phyloP scores from a whole-genome alignment of 306 rosid species.

The Prunus mongolica region DNA sequence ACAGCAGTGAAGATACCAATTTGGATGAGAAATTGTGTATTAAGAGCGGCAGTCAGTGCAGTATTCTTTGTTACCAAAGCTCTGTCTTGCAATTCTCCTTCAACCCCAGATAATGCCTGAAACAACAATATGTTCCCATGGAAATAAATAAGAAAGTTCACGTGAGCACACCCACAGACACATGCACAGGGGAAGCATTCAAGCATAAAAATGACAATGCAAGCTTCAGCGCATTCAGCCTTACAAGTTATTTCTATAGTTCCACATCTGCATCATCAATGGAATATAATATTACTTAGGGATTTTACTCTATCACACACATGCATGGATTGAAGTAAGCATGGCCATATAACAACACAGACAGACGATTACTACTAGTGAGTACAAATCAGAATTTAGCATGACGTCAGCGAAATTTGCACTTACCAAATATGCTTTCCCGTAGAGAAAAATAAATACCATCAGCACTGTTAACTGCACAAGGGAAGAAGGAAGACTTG shows the following conservation, averaged over 20 bases:
- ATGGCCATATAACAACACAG: not conserved
- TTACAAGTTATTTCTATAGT: not conserved
- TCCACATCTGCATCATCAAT: not conserved
- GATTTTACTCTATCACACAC: not conserved
- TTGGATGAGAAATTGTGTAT: slow-evolving; percentile 82
- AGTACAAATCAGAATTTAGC: not conserved
- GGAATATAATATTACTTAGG: not conserved
- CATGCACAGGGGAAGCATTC: not conserved
- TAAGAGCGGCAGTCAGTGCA: slow-evolving; percentile 72
- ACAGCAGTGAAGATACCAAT: slow-evolving; percentile 88
- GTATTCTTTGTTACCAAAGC: slow-evolving; percentile 53
- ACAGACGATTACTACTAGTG: not conserved
- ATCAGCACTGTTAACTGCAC: slow-evolving; percentile 93
- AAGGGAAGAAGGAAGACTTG: slow-evolving; percentile 10
- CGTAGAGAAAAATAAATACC: slow-evolving; percentile 80
- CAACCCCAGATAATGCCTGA: slow-evolving; percentile 95
- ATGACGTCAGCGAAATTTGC: slow-evolving; percentile 1
- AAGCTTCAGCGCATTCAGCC: not conserved
- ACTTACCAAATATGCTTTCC: slow-evolving; percentile 80
- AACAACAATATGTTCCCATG: slow-evolving; percentile 8
- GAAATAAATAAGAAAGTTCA: not conserved
- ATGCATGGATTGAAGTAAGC: not conserved
- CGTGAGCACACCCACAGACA: not conserved
- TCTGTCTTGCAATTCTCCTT: slow-evolving; percentile 52
- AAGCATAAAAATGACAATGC: not conserved